Percentiles rank a stretch among this genome's conserved stretches.
These are phyloP conservation scores for Zychaea mexicana DNA, from an alignment of 371 early-diverging fungal species.

Conservation along the genomic window DNA sequence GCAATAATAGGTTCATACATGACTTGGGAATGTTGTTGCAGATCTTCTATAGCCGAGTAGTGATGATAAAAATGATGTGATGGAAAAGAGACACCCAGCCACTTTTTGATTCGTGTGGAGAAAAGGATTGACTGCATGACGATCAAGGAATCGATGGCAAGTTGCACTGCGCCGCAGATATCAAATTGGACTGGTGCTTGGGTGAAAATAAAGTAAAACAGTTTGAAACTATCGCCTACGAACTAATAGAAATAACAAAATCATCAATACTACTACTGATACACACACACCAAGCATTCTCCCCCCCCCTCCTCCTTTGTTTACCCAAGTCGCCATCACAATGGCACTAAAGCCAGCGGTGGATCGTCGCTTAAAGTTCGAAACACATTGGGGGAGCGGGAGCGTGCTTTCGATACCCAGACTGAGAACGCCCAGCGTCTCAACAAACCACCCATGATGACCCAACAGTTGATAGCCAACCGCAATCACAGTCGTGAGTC, in stretches of 20 bases:
- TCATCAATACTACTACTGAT: too few species aligned
- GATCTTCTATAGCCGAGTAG: too few species aligned
- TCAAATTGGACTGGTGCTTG: constrained; percentile 65
- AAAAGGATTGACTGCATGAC: constrained; percentile 57
- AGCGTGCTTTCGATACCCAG: constrained; percentile 64
- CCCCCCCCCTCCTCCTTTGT: not conserved
- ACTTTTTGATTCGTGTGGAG: constrained; percentile 30
- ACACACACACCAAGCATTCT: too few species aligned
- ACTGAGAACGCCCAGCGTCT: constrained; percentile 40
- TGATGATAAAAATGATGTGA: too few species aligned
- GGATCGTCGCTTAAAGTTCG: constrained; percentile 52
- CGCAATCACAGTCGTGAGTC: constrained; percentile 36
- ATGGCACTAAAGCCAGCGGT: constrained; percentile 57
- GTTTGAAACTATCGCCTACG: constrained; percentile 67
- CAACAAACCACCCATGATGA: constrained; percentile 28
- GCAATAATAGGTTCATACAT: too few species aligned
- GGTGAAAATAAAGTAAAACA: constrained; percentile 60
- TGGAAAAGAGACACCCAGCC: constrained; percentile 2
- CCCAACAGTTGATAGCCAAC: constrained; percentile 33
- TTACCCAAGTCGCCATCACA: constrained; percentile 45
- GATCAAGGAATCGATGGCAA: constrained; percentile 60
- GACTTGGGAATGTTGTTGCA: too few species aligned
- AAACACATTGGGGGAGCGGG: constrained; percentile 64
- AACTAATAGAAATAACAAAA: too few species aligned
- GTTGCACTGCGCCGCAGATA: constrained; percentile 63